Base-by-base conservation (phyloP, 2,329 filamentous ascomycete genomes). In the Macrophomina tecta region DNA sequence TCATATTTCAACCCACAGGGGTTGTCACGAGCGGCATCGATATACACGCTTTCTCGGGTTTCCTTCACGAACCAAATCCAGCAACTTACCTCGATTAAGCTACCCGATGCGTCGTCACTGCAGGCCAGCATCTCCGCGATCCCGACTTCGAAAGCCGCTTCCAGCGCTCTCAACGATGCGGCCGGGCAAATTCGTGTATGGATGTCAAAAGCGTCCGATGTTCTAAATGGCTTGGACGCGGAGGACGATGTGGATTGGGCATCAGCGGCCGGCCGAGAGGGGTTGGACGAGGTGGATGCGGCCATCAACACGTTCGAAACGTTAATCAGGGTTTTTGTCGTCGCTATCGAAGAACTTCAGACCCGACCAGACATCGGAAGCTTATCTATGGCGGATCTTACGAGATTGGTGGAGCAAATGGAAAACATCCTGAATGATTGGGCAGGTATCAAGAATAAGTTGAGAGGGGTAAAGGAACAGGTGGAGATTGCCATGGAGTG, bases 401-500 rank as follows among this genome's bases (percentile, higher is more conserved):
- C 87, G 66, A 85, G 82, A 4, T 91, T 95, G 16, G 92, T 97
- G 30, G 84, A 87, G 11, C 93, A 97, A 80, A 97, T 98, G 91
- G 94, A 98, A 73, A 84, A 85, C 23, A 95, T 97, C 68, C 83
- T 97, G 69, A 84, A 85, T 42, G 92, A 94, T 73, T 99, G 95
- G 95, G 85, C 88, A 52, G 89, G 89, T 70, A 94, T 97, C 73
- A 91, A 93, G 73, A 84, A 83, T 49, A 90, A 91, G 1, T 82
- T 99, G 61, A 91, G 90, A 69, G 89, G 82, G 32, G 91, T 97
- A 66, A 97, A 97, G 76, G 87, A 87, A 56, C 94, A 98, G 75
- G 94, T 99, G 18, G 95, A 98, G 78, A 89, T 97, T 67, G 95
- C 95, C 55, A 97, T 98, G 93, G 95, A 99, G 76, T 99, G 94